These are phyloP conservation scores for Dittrichia graveolens DNA, from an alignment of 129 eudicot genomes.

Conservation along the genomic window DNA sequence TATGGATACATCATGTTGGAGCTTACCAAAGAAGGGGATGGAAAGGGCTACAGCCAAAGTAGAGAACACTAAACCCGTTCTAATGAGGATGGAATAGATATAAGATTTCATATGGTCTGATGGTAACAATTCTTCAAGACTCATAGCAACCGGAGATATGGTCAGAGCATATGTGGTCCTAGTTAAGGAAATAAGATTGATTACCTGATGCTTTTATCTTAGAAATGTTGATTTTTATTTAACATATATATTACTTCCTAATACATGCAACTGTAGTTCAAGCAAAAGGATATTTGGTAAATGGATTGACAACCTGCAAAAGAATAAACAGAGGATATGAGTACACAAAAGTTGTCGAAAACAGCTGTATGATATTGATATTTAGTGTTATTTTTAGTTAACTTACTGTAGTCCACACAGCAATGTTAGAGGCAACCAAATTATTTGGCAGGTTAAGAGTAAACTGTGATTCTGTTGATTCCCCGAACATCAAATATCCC, in stretches of 20 bases:
- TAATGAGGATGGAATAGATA: conserved; percentile 59
- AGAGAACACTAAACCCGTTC: conserved; percentile 80
- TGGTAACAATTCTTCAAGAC: conserved; percentile 91
- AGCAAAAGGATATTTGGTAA: conserved; percentile 88
- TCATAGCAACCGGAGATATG: conserved; percentile 89
- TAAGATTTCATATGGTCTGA: conserved; percentile 49
- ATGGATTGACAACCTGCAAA: conserved; percentile 94
- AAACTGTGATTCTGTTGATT: conserved; percentile 75
- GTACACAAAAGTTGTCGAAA: conserved; percentile 8
- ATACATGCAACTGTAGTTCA: background rate
- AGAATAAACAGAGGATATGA: conserved; percentile 19
- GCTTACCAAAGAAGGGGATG: conserved; percentile 85
- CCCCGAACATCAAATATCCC: conserved; percentile 85
- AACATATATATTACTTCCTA: background rate
- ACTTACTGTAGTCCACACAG: conserved; percentile 94
- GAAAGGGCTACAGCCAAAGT: conserved; percentile 71
- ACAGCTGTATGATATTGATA: background rate
- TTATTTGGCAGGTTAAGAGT: conserved; percentile 85
- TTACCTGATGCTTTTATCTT: background rate
- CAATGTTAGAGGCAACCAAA: conserved; percentile 77
- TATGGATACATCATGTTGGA: background rate
- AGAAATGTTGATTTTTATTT: background rate
- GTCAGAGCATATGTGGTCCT: conserved; percentile 74
- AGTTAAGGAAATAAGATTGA: conserved; percentile 41
- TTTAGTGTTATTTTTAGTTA: conserved; percentile 1